A percentile compares a stretch with the other conserved stretches of the same genome.
These are phyloP conservation scores for Fraxinus ornus DNA, from an alignment of 305 asterid genomes.

Conservation along the genomic window DNA sequence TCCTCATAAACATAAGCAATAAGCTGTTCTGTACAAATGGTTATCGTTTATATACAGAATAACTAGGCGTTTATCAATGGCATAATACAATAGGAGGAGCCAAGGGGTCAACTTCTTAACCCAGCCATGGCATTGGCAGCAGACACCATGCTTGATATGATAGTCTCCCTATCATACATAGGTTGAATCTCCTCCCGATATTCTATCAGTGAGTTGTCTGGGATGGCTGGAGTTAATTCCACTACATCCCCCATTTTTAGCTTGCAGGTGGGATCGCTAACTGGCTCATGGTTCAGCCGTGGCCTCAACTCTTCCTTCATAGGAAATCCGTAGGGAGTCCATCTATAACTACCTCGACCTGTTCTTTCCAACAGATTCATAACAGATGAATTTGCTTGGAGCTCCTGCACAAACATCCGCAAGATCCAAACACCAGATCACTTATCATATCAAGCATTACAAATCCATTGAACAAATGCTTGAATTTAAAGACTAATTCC, in stretches of 20 bases:
- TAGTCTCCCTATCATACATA: conserved; percentile 63
- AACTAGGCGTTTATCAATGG: not conserved
- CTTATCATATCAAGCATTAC: not conserved
- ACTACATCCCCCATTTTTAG: conserved; percentile 93
- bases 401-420: conserved; percentile 98
- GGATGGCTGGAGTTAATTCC: conserved; percentile 70
- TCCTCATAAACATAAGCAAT: not conserved
- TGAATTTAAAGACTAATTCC: not conserved
- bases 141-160: conserved; percentile 29
- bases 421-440: conserved; percentile 7
- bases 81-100: not conserved
- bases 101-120: conserved; percentile 49
- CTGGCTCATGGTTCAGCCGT: conserved; percentile 61
- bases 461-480: not conserved
- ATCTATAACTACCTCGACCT: conserved; percentile 59
- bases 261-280: conserved; percentile 69
- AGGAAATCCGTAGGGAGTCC: conserved; percentile 62
- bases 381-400: conserved; percentile 64
- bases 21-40: not conserved
- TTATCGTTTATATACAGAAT: not conserved
- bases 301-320: conserved; percentile 87
- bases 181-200: conserved; percentile 92
- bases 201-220: conserved; percentile 31
- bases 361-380: conserved; percentile 65
- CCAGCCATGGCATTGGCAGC: conserved; percentile 44